Percentiles rank a stretch among this genome's conserved stretches.
Evolutionary conservation across 2,329 filamentous ascomycete genomes (phyloP).

Genomic region (Cadophora sp.): DNA sequence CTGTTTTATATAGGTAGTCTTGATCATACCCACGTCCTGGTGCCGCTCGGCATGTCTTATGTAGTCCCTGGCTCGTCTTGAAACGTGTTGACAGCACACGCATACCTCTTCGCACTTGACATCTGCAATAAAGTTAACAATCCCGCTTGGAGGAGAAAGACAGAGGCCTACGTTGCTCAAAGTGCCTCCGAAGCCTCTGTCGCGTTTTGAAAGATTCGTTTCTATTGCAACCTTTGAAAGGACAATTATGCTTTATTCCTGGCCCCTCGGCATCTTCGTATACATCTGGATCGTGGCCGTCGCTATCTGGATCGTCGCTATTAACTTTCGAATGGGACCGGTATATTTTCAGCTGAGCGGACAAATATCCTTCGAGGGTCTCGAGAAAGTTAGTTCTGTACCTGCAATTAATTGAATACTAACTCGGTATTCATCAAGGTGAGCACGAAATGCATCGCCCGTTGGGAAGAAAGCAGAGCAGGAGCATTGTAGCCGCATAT

Average conservation of each 20-base stretch:
- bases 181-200: not conserved
- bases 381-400: not conserved
- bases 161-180: not conserved
- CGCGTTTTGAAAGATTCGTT: not conserved
- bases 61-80: not conserved
- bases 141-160: not conserved
- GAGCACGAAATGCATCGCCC: not conserved
- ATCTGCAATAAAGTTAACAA: not conserved
- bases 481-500: not conserved
- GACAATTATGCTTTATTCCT: not conserved
- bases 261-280: not conserved
- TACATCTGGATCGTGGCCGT: not conserved
- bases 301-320: not conserved
- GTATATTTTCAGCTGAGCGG: not conserved
- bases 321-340: not conserved
- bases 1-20: not conserved
- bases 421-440: constrained; percentile 3
- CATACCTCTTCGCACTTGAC: not conserved
- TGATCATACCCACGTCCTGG: not conserved
- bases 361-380: not conserved
- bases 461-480: not conserved
- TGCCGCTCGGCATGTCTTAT: constrained; percentile 1
- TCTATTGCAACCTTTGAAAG: not conserved
- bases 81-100: not conserved
- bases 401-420: not conserved